Base-by-base conservation (phyloP, 176 grass and related monocot genomes). In the Hyparrhenia diplandra region DNA sequence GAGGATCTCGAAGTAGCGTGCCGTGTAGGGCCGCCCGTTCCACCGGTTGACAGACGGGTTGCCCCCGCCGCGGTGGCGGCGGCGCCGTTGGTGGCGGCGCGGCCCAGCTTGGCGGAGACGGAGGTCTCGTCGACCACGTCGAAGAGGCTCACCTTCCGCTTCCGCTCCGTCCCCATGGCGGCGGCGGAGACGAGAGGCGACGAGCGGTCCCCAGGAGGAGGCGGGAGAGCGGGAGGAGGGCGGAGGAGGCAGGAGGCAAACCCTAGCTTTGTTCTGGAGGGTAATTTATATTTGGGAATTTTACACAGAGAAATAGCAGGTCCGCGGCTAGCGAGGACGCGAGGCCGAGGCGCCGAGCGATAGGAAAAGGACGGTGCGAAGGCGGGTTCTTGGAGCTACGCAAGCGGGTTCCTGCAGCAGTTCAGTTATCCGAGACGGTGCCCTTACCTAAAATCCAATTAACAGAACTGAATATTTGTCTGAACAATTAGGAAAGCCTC, bases 81-180 rank as follows among this genome's bases (percentile, higher is more conserved):
- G 45, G 47, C 75, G 52, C 62, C 78, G 79, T 77, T 83, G 68
- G 72, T 64, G 70, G 74, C 65, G 71, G 80, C 43, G 63, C 75
- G 80, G 40, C 85, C 64, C 39, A 93, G 89, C 88, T 93, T 95
- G 14, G 86, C 72, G 57, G 92, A 91, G 28, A 91, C 79, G 59
- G 92, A 95, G 75, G 88, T 88, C 52, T 99, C 84, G 69, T 93
- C 88, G 13, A 93, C 90, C 54, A 99, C 96, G 80, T 99, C 96
- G 72, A 99, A 95, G 40, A 99, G 90, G 76, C 96, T 99, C 64
- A 99, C 96, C 87, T 99, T 95, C 61, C 96, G 86, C 88, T 99
- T 99, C 84, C 95, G 85, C 73, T 94, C 94, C 73, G 94, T 94
- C 76, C 82, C 83, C 94, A 97, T 97, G 84, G 34, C 39, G 67